phyloP scores from a whole-genome alignment of 176 grass and related monocot species.

The Aegilops tauschii region DNA sequence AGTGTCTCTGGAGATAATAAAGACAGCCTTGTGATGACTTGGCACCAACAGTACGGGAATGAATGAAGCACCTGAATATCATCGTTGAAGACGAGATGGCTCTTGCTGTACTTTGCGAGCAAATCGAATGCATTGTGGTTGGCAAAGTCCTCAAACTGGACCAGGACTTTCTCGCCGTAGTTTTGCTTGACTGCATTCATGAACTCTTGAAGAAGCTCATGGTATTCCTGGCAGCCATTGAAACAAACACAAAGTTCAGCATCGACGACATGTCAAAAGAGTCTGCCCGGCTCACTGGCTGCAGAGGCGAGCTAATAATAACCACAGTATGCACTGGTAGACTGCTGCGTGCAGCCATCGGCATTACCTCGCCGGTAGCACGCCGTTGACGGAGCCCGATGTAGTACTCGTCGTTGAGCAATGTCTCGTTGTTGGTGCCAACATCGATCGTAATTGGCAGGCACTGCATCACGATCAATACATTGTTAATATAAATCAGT shows the following conservation, averaged over 20 bases:
- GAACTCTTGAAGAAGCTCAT: constrained; percentile 84
- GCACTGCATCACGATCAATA: constrained; percentile 52
- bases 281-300: neutral
- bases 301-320: neutral
- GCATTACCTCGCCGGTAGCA: constrained; percentile 71
- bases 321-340: too few relatives aligned
- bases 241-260: neutral
- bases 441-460: constrained; percentile 93
- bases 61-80: constrained; percentile 68
- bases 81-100: constrained; percentile 95
- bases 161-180: constrained; percentile 88
- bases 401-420: constrained; percentile 96
- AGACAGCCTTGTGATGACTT: neutral
- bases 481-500: neutral
- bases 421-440: constrained; percentile 76
- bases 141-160: constrained; percentile 98
- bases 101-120: constrained; percentile 90
- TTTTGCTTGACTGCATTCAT: constrained; percentile 91
- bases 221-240: constrained; percentile 60
- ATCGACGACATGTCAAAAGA: neutral
- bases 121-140: constrained; percentile 96
- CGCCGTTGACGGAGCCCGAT: constrained; percentile 80
- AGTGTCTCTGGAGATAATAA: neutral
- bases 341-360: too few relatives aligned
- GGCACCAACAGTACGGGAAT: neutral